Evolutionary conservation across 331 rosid genomes (phyloP).

Genomic region (Rhamnella rubrinervis): DNA sequence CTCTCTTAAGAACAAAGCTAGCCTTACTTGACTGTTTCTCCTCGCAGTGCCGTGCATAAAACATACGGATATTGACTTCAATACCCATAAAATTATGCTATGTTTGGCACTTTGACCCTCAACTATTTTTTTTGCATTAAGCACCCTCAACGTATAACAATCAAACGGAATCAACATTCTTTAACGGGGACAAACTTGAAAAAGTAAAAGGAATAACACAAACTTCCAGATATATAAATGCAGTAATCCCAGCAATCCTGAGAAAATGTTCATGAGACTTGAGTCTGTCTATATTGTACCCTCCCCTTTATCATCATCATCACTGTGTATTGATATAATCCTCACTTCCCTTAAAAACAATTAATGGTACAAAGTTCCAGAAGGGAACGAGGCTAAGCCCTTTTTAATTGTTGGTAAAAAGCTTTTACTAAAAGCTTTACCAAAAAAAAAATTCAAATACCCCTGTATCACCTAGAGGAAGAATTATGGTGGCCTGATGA

Average conservation of each 20-base stretch:
- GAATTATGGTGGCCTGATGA: neutral
- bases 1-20: neutral
- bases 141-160: too few species aligned
- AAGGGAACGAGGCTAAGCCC: neutral
- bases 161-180: too few species aligned
- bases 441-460: neutral
- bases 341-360: neutral
- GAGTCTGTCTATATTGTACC: neutral
- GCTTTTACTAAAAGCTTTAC: slow-evolving; percentile 4
- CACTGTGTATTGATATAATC: slow-evolving; percentile 14
- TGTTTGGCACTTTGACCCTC: too few species aligned
- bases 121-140: too few species aligned
- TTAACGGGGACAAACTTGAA: too few species aligned
- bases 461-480: neutral
- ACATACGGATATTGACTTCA: too few species aligned
- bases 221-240: too few species aligned
- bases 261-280: too few species aligned
- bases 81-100: too few species aligned
- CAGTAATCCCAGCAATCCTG: too few species aligned
- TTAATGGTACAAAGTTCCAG: neutral
- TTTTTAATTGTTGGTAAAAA: slow-evolving; percentile 2
- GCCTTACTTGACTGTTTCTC: neutral
- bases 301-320: slow-evolving; percentile 18
- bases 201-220: too few species aligned
- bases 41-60: too few species aligned